Evolutionary conservation across 441 rosid genomes (phyloP), one percentile per base, ranked within the genome.

Genomic region (Omphalea diandra): DNA sequence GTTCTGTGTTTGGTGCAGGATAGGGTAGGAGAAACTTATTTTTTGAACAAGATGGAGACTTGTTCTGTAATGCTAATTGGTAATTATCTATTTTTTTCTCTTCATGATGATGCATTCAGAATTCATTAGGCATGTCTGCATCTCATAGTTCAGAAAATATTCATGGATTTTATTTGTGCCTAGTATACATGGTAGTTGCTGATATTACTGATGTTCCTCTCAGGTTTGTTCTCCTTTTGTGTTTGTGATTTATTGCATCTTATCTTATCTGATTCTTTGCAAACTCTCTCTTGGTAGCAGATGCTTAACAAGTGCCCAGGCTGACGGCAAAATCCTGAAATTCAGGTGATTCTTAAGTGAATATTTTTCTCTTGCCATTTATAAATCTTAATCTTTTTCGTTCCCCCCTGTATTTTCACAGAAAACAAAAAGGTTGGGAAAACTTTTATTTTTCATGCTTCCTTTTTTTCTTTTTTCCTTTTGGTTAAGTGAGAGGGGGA

Each of bases 261-360:
- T 36, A 43, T 26, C 11, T 52, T 55, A 31, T 50, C 43, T 27
- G 32, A n/a, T 49, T 17, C 5, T n/a, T 35, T 50, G 15, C 63
- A 38, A 17, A 31, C 33, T 32, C 44, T 75, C 22, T 47, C 60
- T 60, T 67, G 65, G 17, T 24, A 35, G 70, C 75, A 61, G 79
- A 73, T 76, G 73, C 73, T 62, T 67, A 31, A 33, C 12, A 10
- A 47, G 60, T 60, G 15, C 26, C 41, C 47, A 5, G 36, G 3
- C 54, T 27, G 20, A 18, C 11, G 76, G 32, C 52, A 5, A 35
- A 49, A 46, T 38, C 63, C 68, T 24, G 55, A 41, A 70, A 46
- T 67, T 62, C 74, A 72, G 80, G 81, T 81, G 57, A 65, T 56
- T 54, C 57, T 26, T 5, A 36, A 47, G 22, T 4, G n/a, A 2